Conservation (phyloP, 1,284 basidiomycete genomes). For the Sanghuangporus sanghuang region DNA sequence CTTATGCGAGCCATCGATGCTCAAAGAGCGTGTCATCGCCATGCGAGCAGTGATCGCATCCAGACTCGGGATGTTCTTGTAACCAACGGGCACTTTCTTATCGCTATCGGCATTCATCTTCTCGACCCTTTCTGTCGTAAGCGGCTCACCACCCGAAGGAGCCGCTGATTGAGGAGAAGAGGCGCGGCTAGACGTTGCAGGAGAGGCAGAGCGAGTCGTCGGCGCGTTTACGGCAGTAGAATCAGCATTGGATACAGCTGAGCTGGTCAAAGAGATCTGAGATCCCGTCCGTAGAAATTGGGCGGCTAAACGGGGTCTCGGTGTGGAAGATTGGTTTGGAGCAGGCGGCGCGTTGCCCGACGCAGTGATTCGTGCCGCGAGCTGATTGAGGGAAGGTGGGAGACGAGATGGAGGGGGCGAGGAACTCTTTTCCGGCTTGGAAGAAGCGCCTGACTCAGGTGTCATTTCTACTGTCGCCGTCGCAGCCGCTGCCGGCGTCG, state of each 20-base stretch:
- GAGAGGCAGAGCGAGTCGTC: constrained; percentile 56
- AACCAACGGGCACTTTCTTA: constrained; percentile 53
- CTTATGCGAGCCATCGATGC: constrained; percentile 64
- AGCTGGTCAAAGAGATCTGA: constrained; percentile 46
- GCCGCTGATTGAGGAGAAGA: constrained; percentile 46
- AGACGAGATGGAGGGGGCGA: constrained; percentile 36
- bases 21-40: constrained; percentile 60
- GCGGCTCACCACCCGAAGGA: constrained; percentile 39
- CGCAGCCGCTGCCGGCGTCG: not conserved
- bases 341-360: constrained; percentile 28
- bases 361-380: constrained; percentile 65
- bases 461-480: not conserved
- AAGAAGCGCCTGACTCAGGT: not conserved
- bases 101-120: constrained; percentile 50
- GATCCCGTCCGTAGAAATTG: constrained; percentile 64
- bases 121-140: constrained; percentile 58
- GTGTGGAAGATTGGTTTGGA: constrained; percentile 24
- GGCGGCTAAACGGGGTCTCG: constrained; percentile 69
- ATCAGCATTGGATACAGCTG: constrained; percentile 47
- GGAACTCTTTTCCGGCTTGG: constrained; percentile 36
- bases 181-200: constrained; percentile 31
- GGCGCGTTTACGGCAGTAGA: constrained; percentile 59
- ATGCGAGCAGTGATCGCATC: constrained; percentile 76
- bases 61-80: constrained; percentile 80
- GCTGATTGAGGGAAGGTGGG: constrained; percentile 68